Conservation (phyloP, 2,329 filamentous ascomycete genomes). For the Ceratocystis cubensis region DNA sequence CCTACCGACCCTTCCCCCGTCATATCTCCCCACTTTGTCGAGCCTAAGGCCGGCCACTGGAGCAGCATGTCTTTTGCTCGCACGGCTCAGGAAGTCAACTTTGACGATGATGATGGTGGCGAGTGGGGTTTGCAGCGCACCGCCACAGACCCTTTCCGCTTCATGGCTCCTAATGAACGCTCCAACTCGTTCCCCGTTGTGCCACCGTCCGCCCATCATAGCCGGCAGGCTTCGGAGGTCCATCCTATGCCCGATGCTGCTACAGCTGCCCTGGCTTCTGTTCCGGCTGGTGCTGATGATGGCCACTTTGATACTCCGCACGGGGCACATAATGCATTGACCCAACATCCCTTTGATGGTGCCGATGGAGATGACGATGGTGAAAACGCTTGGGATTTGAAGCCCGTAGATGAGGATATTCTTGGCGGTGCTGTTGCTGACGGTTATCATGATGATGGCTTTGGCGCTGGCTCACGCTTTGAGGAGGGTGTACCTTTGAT, state of each 20-base stretch:
- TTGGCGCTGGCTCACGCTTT: conserved; percentile 45
- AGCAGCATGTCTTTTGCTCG: conserved; percentile 52
- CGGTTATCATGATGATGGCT: conserved; percentile 27
- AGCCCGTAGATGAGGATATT: conserved; percentile 7
- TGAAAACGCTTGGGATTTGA: conserved; percentile 15
- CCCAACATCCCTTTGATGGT: neutral
- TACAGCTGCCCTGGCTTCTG: conserved; percentile 9
- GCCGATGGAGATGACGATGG: conserved; percentile 6
- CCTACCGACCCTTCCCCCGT: conserved; percentile 11
- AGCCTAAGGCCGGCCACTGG: conserved; percentile 39
- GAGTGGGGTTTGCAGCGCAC: conserved; percentile 43
- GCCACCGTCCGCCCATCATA: conserved; percentile 27
- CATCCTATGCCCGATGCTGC: conserved; percentile 13
- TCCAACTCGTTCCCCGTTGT: conserved; percentile 53
- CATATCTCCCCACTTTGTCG: conserved; percentile 20
- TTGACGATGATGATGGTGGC: conserved; percentile 47
- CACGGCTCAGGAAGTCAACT: conserved; percentile 50
- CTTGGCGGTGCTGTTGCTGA: conserved; percentile 35
- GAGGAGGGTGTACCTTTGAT: conserved; percentile 59
- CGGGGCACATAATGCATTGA: conserved; percentile 12
- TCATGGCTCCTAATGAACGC: conserved; percentile 44
- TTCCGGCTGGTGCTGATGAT: neutral
- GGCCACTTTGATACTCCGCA: conserved; percentile 20
- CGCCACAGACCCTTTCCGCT: conserved; percentile 46
- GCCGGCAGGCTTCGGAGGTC: neutral